These are phyloP conservation scores for Pittosporum tobira DNA, from an alignment of 129 eudicot species.

Conservation along the genomic window DNA sequence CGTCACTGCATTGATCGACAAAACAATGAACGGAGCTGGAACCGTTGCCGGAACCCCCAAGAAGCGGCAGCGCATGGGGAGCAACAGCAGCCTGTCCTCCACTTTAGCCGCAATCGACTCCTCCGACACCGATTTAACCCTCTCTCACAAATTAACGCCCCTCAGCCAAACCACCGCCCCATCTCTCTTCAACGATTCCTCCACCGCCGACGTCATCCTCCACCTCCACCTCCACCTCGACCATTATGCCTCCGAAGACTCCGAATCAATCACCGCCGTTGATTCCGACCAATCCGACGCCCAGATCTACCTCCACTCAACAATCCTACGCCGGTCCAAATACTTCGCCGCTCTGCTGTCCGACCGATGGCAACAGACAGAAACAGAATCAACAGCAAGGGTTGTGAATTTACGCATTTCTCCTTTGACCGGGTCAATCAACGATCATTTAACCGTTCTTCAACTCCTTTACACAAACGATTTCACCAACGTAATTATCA, in stretches of 20 bases:
- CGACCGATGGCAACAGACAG: conserved; percentile 58
- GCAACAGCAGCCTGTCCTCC: no score
- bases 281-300: conserved; percentile 31
- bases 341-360: conserved; percentile 75
- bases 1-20: no score
- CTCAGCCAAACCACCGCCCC: conserved; percentile 35
- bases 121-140: conserved; percentile 20
- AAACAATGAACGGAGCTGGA: no score
- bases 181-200: conserved; percentile 43
- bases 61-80: no score
- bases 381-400: background rate
- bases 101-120: no score
- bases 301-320: conserved; percentile 60
- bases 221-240: conserved; percentile 54
- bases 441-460: conserved; percentile 43
- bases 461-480: conserved; percentile 54
- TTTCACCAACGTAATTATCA: conserved; percentile 26
- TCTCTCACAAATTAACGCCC: conserved; percentile 26
- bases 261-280: conserved; percentile 25
- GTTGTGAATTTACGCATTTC: conserved; percentile 45
- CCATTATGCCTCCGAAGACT: conserved; percentile 25
- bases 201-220: conserved; percentile 81
- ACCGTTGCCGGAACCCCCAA: no score
- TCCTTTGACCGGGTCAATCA: conserved; percentile 32
- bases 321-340: conserved; percentile 42